These are phyloP conservation scores for Aeschynomene evenia DNA, from an alignment of 306 rosid species.

Conservation along the genomic window DNA sequence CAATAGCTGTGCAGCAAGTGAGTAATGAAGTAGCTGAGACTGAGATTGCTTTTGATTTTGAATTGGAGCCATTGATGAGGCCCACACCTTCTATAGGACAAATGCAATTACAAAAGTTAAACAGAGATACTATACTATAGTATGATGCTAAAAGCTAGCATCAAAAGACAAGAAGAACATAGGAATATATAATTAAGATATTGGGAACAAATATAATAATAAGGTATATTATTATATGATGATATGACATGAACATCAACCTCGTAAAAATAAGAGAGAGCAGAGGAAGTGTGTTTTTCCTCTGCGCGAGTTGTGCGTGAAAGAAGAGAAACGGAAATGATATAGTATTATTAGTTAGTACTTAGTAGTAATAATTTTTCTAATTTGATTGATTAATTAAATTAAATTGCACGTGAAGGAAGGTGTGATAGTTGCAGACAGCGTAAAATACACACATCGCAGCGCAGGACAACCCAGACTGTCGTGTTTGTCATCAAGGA, in stretches of 20 bases:
- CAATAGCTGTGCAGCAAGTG: background rate
- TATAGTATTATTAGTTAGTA: no score
- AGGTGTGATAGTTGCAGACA: background rate
- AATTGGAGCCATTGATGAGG: background rate
- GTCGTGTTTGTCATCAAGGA: background rate
- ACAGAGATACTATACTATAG: no score
- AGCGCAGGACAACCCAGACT: background rate
- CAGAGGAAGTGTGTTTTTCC: background rate
- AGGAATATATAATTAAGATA: no score
- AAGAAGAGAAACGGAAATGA: background rate
- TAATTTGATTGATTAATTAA: no score
- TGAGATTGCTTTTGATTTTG: no score
- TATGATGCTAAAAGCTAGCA: no score
- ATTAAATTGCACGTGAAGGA: background rate
- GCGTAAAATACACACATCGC: background rate
- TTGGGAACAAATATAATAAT: no score
- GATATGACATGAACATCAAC: background rate
- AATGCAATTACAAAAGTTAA: background rate
- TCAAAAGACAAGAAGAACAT: background rate
- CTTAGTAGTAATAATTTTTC: background rate
- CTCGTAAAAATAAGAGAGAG: background rate
- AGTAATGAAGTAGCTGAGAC: background rate
- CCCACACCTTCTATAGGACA: background rate
- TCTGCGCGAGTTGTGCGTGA: background rate
- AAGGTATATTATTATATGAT: no score